A percentile compares a stretch with the other conserved stretches of the same genome.
Evolutionary conservation across 345 rosid species (phyloP).

Genomic region (Reutealis trisperma): DNA sequence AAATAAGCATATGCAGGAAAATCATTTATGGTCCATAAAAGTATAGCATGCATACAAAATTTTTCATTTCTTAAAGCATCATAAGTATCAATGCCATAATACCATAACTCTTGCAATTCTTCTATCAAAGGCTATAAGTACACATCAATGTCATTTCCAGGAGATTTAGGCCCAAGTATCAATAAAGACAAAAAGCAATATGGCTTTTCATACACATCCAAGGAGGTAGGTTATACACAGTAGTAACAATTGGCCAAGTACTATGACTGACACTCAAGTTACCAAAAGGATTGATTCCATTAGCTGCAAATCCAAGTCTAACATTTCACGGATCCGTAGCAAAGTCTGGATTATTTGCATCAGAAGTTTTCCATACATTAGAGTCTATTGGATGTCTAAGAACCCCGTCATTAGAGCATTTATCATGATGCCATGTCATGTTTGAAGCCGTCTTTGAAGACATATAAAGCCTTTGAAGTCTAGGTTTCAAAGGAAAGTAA

Average conservation of each 20-base stretch:
- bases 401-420: no score
- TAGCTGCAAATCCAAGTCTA: no score
- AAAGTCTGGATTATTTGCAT: no score
- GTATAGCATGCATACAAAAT: neutral
- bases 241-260: neutral
- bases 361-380: no score
- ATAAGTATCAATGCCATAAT: neutral
- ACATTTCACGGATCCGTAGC: neutral
- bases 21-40: neutral
- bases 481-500: no score
- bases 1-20: neutral
- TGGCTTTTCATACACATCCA: neutral
- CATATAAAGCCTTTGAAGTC: no score
- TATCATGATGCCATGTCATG: no score
- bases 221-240: neutral
- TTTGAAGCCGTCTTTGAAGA: no score
- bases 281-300: no score
- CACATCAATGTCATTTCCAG: neutral
- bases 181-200: neutral
- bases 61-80: neutral
- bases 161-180: neutral
- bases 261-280: no score
- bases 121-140: neutral
- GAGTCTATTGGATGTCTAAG: no score
- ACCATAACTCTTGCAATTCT: neutral